Evolutionary conservation across 495 filamentous ascomycete genomes (phyloP), one percentile per base, ranked within the genome.

Genomic region (Daldinia caldariorum): DNA sequence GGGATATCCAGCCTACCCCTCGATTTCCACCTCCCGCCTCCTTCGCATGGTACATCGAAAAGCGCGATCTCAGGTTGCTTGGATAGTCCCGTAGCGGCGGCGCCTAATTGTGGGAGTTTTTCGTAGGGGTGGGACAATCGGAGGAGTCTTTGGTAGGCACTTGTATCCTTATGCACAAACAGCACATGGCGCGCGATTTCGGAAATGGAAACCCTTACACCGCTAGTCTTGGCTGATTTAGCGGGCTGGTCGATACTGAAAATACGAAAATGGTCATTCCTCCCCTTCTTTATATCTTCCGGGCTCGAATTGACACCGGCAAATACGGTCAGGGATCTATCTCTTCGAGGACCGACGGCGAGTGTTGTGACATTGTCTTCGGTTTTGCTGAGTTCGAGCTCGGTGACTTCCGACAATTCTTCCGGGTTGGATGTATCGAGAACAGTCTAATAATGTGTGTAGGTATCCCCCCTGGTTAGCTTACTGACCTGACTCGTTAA

Each of bases 281-380:
- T 92, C 32, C 91, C 92, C 63, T 88, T 87, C 70, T 88, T 79
- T 55, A 92, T 85, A 45, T 93, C 87, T 0, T 79, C 83, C 32
- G 87, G 82, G 51, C 90, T 90, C 59, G 93, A 96, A 78, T 97
- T 97, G 78, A 97, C 91, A 47, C 95, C 94, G 8, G 92, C 89
- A 58, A 91, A 87, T n/a, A 90, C 83, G 61, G 88, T 80, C 29
- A 89, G 81, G n/a, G 84, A 83, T 54, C 81, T 81, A 50, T 85
- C 85, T 54, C 81, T 83, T 34, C 80, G 78, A 54, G 87, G 79
- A 38, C 90, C 87, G 63, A 88, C 85, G 26, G 88, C 93, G 50
- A 98, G 83, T 41, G 90, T 91, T 63, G 90, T 94, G 70, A 97
- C 93, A 47, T 91, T 96, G 82, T 99, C 95, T 80, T 97, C 95